Percentiles rank a stretch among this genome's conserved stretches.
phyloP scores from a whole-genome alignment of 345 rosid genomes.

The Luvunga scandens region DNA sequence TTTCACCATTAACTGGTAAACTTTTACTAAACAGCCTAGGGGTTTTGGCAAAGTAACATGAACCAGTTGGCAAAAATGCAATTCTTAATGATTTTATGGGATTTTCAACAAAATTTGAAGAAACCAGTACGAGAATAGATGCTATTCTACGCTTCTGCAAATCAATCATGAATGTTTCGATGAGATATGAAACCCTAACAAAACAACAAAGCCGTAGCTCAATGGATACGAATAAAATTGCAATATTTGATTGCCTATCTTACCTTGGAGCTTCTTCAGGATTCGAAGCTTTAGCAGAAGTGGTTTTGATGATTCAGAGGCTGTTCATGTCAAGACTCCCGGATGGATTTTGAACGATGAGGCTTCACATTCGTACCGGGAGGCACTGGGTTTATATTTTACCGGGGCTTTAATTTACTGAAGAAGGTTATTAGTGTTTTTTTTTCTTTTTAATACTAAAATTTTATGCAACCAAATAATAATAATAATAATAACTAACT shows the following conservation, averaged over 20 bases:
- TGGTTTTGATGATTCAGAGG: background rate
- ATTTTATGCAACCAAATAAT: too few relatives aligned
- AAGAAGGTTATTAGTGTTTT: too few relatives aligned
- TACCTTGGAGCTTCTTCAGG: background rate
- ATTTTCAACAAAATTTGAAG: slow-evolving; percentile 30
- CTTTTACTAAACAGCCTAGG: slow-evolving; percentile 44
- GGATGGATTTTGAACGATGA: background rate
- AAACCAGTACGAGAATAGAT: slow-evolving; percentile 46
- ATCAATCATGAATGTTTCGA: slow-evolving; percentile 33
- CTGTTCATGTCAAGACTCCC: background rate
- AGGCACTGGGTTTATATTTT: too few relatives aligned
- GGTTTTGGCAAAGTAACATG: slow-evolving; percentile 25
- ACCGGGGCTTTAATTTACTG: too few relatives aligned
- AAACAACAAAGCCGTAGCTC: background rate
- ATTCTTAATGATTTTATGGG: slow-evolving; percentile 16
- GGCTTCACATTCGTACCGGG: too few relatives aligned
- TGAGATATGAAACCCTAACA: background rate
- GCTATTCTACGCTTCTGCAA: slow-evolving; percentile 34
- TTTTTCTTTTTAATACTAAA: too few relatives aligned
- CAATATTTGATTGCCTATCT: background rate
- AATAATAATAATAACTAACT: too few relatives aligned
- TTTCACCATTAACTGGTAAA: background rate
- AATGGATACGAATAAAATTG: slow-evolving; percentile 3
- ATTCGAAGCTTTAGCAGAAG: background rate
- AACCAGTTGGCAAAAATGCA: slow-evolving; percentile 22